Evolutionary conservation across 257 asterid genomes (phyloP), one percentile per base, ranked within the genome.

Genomic region (Euphrasia confusa): DNA sequence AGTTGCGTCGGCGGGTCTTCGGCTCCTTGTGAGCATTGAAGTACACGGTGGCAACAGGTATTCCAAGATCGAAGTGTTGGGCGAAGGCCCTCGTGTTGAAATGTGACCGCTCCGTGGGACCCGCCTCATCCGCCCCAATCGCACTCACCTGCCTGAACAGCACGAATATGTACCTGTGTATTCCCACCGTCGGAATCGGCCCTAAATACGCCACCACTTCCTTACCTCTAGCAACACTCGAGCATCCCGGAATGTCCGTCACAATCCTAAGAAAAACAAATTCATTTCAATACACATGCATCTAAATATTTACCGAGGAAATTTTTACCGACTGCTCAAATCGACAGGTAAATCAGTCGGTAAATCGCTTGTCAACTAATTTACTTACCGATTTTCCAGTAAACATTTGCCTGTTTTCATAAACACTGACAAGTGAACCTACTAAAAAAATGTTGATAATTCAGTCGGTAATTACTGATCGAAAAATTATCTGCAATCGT

Each of bases 161-260:
- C 4, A 81, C 85, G 1, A 86, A 5, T 14, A 81, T 79, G 75
- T 83, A 81, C 0, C 91, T 75, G 58, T 86, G 95, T 32, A 86
- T 83, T 7, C 91, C 91, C 2, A 83, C 57, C 0, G 70, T 69
- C 0, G 95, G 95, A 3, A 61, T 64, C 8, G 87, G 91, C 12
- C 80, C 77, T 8, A 54, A 21, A 49, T 83, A 83, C 0, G 70
- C 49, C 42, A 83, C 14, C 54, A 71, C 55, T 67, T 81, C 91
- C 32, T 63, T 83, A 87, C 95, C 95, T 73, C 68, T 63, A 55
- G 77, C 57, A n/a, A 69, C 75, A 68, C 69, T 71, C 50, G 71
- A 65, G 69, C 85, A 37, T 1, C 95, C 95, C 10, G 90, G 95
- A 32, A 87, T 87, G 52, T 87, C 90, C 1, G 95, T 82, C 39